These are phyloP conservation scores for Metschnikowia similis DNA, from an alignment of 805 yeast genomes.

Conservation along the genomic window DNA sequence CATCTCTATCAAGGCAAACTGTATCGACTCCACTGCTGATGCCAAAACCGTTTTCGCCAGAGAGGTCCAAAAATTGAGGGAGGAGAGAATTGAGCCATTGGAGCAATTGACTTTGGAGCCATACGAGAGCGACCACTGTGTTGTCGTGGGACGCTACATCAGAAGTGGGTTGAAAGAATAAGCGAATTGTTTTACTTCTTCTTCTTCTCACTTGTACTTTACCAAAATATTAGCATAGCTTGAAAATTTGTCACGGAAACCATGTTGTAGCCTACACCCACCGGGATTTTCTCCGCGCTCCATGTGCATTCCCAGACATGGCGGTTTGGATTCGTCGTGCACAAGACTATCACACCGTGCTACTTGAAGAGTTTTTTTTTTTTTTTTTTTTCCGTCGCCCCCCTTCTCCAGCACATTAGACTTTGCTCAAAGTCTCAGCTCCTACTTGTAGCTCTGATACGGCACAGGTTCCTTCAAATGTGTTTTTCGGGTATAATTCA, in stretches of 20 bases:
- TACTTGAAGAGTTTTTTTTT: too few relatives aligned
- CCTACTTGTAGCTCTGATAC: too few relatives aligned
- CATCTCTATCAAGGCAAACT: slow-evolving; percentile 98
- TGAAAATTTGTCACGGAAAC: slow-evolving; percentile 4
- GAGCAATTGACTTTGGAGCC: slow-evolving; percentile 99
- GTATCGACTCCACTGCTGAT: slow-evolving; percentile 99
- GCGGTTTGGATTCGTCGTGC: neutral
- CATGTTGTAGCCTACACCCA: slow-evolving; percentile 1
- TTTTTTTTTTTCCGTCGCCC: neutral
- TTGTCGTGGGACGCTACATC: slow-evolving; percentile 94
- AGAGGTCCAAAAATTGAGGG: slow-evolving; percentile 98
- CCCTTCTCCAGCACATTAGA: neutral
- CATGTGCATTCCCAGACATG: neutral
- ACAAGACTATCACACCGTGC: neutral
- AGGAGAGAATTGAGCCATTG: slow-evolving; percentile 96
- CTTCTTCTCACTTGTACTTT: slow-evolving; percentile 14
- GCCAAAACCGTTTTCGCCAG: slow-evolving; percentile 99
- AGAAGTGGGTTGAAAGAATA: slow-evolving; percentile 72
- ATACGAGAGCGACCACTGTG: slow-evolving; percentile 99
- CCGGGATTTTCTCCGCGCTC: neutral
- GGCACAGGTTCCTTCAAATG: too few relatives aligned
- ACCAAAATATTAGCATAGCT: slow-evolving; percentile 15
- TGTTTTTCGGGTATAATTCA: too few relatives aligned
- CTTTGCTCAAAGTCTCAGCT: too few relatives aligned
- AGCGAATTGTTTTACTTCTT: slow-evolving; percentile 5